Conservation (phyloP, 2,329 filamentous ascomycete genomes). For the Pseudocercospora vitis region DNA sequence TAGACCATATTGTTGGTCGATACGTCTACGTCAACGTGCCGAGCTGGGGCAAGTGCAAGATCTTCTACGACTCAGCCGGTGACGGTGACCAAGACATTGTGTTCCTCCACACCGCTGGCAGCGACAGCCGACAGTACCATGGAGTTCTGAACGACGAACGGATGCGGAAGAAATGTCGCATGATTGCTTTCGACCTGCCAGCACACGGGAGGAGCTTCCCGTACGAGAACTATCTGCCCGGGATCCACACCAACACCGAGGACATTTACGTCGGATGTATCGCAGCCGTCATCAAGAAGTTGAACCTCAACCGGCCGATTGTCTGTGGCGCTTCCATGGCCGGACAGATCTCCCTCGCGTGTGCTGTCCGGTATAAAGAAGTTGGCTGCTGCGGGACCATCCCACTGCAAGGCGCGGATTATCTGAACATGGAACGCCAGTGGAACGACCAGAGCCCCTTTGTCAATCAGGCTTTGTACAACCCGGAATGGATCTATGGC, state of each 20-base stretch:
- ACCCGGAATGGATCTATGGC: constrained; percentile 51
- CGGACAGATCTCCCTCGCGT: constrained; percentile 51
- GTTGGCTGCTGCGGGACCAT: constrained; percentile 50
- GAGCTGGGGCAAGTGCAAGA: constrained; percentile 51
- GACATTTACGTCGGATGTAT: constrained; percentile 51
- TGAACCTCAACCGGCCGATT: constrained; percentile 49
- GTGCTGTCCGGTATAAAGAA: constrained; percentile 49
- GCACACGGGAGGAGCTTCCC: constrained; percentile 53
- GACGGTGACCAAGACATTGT: constrained; percentile 49
- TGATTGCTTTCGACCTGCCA: constrained; percentile 54
- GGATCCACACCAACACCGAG: constrained; percentile 52
- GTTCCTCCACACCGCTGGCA: constrained; percentile 42
- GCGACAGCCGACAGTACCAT: constrained; percentile 52
- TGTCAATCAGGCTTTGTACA: constrained; percentile 50
- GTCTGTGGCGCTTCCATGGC: constrained; percentile 55
- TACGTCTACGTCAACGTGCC: constrained; percentile 51
- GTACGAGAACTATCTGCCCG: constrained; percentile 40
- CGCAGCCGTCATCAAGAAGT: constrained; percentile 46
- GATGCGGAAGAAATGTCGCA: constrained; percentile 50
- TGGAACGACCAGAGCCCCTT: constrained; percentile 48
- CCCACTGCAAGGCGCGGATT: constrained; percentile 48
- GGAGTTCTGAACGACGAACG: constrained; percentile 52
- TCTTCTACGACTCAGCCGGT: constrained; percentile 53
- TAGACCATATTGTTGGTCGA: constrained; percentile 49
- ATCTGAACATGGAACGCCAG: constrained; percentile 46